A percentile compares a stretch with the other conserved stretches of the same genome.
phyloP scores from a whole-genome alignment of 148 eudicot species.

The Rheum nobile region DNA sequence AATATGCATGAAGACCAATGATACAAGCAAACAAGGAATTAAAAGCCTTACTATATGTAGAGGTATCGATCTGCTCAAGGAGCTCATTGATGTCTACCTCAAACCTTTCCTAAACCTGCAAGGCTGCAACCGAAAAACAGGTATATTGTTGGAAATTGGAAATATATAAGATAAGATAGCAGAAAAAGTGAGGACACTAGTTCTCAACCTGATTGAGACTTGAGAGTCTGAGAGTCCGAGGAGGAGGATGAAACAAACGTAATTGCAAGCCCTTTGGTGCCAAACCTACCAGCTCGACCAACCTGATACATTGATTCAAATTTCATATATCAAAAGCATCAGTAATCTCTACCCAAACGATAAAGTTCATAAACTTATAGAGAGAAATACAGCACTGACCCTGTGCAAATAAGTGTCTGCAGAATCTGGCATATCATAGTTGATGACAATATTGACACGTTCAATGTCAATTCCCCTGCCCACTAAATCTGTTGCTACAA shows the following conservation, averaged over 20 bases:
- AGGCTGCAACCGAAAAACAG: background rate
- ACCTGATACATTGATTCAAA: conserved; percentile 5
- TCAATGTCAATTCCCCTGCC: conserved; percentile 99
- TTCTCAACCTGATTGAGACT: conserved; percentile 46
- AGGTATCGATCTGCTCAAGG: conserved; percentile 90
- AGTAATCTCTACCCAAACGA: background rate
- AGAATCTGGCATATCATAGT: conserved; percentile 97
- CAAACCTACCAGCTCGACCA: too few relatives aligned
- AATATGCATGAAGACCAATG: background rate
- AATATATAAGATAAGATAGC: background rate
- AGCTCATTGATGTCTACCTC: conserved; percentile 92
- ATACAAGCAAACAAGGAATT: background rate
- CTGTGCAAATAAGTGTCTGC: conserved; percentile 91
- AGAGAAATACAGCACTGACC: conserved; percentile 20
- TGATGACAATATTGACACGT: too few relatives aligned
- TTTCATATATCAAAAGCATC: background rate
- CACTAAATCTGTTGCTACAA: conserved; percentile 92
- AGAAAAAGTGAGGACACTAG: background rate
- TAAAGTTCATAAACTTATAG: background rate
- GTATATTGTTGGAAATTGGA: background rate
- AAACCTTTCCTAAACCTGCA: conserved; percentile 61
- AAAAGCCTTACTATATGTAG: conserved; percentile 70
- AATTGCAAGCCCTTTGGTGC: conserved; percentile 66
- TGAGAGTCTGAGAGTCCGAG: conserved; percentile 59
- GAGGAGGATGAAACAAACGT: conserved; percentile 62